These are phyloP conservation scores for Dactylellina cionopaga DNA, from an alignment of 2,329 filamentous ascomycete species.

Conservation along the genomic window DNA sequence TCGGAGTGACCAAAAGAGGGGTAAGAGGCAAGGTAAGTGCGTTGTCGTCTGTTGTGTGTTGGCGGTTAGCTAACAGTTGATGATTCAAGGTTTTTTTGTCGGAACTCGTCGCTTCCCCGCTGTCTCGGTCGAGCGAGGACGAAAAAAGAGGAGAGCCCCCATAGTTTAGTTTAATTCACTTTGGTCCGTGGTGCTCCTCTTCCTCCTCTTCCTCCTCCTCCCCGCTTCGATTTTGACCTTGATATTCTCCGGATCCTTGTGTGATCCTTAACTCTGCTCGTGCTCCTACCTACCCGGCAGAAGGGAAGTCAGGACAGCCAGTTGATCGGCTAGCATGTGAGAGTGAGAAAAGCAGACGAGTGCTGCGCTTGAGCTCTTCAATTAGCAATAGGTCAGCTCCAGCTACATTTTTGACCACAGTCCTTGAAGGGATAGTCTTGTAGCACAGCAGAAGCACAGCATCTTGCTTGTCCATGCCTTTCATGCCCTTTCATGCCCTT, in stretches of 20 bases:
- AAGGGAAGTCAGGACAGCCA: conserved; percentile 2
- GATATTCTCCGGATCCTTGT: conserved; percentile 34
- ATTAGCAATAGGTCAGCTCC: conserved; percentile 23
- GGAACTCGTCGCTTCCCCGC: conserved; percentile 48
- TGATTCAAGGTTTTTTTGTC: conserved; percentile 9
- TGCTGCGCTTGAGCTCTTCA: neutral
- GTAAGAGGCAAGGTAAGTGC: conserved; percentile 12
- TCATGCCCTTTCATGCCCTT: no score
- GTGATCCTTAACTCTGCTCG: neutral
- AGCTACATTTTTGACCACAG: conserved; percentile 3
- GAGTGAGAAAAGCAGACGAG: conserved; percentile 4
- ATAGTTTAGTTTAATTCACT: no score
- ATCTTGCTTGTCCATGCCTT: no score
- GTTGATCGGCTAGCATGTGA: conserved; percentile 27
- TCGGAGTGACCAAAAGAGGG: conserved; percentile 24
- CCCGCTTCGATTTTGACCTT: conserved; percentile 5
- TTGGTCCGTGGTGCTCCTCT: no score
- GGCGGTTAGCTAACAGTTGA: neutral
- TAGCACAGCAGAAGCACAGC: no score
- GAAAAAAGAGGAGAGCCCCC: conserved; percentile 21
- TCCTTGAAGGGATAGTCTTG: conserved; percentile 27
- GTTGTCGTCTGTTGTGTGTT: conserved; percentile 44
- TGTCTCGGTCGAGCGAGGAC: conserved; percentile 12
- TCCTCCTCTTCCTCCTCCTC: neutral
- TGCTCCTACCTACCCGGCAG: conserved; percentile 10